Percentiles rank a stretch among this genome's conserved stretches.
phyloP scores from a whole-genome alignment of 768 basidiomycete species.

The Sistotremastrum niveocremeum region DNA sequence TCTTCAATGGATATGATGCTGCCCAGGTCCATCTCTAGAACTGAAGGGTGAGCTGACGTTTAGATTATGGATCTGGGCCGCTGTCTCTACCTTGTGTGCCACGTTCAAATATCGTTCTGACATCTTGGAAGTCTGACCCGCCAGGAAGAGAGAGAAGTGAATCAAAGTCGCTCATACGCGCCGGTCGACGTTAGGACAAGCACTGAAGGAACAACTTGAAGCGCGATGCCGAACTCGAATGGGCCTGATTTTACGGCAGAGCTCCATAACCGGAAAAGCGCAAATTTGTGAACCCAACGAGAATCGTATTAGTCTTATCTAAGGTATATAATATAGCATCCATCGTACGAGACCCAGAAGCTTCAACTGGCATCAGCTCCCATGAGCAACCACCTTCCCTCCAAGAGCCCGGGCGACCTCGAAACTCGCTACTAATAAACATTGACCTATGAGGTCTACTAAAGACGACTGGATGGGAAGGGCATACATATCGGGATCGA shows the following conservation, averaged over 20 bases:
- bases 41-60: neutral
- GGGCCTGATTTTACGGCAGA: no score
- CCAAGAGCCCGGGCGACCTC: slow-evolving; percentile 43
- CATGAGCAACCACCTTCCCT: slow-evolving; percentile 11
- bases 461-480: slow-evolving; percentile 85
- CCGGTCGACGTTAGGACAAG: no score
- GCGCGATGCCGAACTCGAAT: no score
- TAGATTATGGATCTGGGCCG: neutral
- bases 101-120: slow-evolving; percentile 43
- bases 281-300: no score
- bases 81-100: slow-evolving; percentile 42
- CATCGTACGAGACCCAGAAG: no score
- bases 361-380: neutral
- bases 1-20: slow-evolving; percentile 52
- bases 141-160: slow-evolving; percentile 28
- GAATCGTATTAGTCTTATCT: no score
- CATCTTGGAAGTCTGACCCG: slow-evolving; percentile 47
- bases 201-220: no score
- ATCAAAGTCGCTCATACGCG: no score
- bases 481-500: slow-evolving; percentile 88
- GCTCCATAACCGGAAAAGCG: no score
- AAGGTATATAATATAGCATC: no score
- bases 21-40: slow-evolving; percentile 47
- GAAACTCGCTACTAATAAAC: slow-evolving; percentile 66
- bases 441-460: slow-evolving; percentile 75